These are phyloP conservation scores for Blastobotrys attinorum DNA, from an alignment of 805 yeast species.

Conservation along the genomic window DNA sequence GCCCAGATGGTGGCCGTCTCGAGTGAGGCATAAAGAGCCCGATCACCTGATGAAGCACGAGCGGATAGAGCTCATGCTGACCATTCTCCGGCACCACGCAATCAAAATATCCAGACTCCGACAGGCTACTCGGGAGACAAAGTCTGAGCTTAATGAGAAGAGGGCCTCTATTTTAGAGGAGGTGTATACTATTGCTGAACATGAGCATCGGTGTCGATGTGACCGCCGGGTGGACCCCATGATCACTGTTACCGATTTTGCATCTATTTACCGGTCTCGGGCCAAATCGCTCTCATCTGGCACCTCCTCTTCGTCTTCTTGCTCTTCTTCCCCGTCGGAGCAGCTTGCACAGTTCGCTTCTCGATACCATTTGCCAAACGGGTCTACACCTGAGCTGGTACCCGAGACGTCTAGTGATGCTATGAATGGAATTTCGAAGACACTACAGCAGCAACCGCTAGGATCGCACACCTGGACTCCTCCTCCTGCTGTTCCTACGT, in stretches of 20 bases:
- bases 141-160: neutral
- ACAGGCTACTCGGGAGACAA: slow-evolving; percentile 4
- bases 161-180: slow-evolving; percentile 5
- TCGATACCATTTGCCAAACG: too few relatives aligned
- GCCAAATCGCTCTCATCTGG: too few relatives aligned
- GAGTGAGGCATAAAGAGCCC: slow-evolving; percentile 58
- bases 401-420: too few relatives aligned
- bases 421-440: too few relatives aligned
- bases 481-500: too few relatives aligned
- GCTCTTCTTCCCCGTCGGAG: too few relatives aligned
- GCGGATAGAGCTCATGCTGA: slow-evolving; percentile 40
- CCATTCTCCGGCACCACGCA: neutral
- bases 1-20: slow-evolving; percentile 68
- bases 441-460: too few relatives aligned
- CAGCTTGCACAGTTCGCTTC: too few relatives aligned
- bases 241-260: neutral
- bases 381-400: too few relatives aligned
- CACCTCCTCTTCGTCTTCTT: too few relatives aligned
- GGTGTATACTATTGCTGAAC: slow-evolving; percentile 4
- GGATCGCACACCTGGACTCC: too few relatives aligned
- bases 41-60: slow-evolving; percentile 60
- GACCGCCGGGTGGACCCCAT: neutral
- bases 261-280: neutral
- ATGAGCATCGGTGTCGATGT: neutral
- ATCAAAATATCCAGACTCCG: slow-evolving; percentile 2